Percentiles rank a stretch among this genome's conserved stretches.
Conservation (phyloP, 2,329 filamentous ascomycete species). For the Aspergillus quadrilineatus region DNA sequence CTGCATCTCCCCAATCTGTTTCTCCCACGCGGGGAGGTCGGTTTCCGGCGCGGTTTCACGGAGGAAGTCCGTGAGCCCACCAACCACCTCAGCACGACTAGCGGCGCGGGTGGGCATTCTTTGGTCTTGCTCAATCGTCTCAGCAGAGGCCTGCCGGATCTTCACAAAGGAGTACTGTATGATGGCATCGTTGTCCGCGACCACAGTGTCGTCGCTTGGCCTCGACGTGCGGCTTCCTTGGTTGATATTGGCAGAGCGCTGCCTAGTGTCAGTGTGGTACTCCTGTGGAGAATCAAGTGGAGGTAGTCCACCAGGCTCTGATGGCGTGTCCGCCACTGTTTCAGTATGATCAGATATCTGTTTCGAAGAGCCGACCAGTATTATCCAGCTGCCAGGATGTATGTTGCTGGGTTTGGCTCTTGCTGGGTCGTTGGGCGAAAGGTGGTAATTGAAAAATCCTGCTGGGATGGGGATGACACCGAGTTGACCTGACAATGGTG, state of each 20-base stretch:
- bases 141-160: slow-evolving; percentile 2
- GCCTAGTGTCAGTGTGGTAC: no score
- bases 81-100: slow-evolving; percentile 11
- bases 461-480: slow-evolving; percentile 13
- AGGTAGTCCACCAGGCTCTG: no score
- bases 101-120: neutral
- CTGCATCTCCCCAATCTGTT: slow-evolving; percentile 7
- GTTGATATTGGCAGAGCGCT: neutral
- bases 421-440: neutral
- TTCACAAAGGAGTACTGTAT: slow-evolving; percentile 19
- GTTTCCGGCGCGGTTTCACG: slow-evolving; percentile 12
- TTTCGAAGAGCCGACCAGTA: slow-evolving; percentile 16
- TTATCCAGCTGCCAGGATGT: slow-evolving; percentile 12
- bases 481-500: slow-evolving; percentile 2
- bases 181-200: slow-evolving; percentile 3
- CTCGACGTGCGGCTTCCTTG: slow-evolving; percentile 1
- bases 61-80: slow-evolving; percentile 18
- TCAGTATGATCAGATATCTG: no score
- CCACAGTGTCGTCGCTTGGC: neutral
- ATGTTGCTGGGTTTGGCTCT: slow-evolving; percentile 13
- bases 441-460: slow-evolving; percentile 11
- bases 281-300: no score
- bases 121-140: slow-evolving; percentile 12
- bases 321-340: no score
- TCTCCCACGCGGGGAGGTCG: slow-evolving; percentile 13